These are phyloP conservation scores for Caloboletus firmus DNA, from an alignment of 1,284 basidiomycete species.

Conservation along the genomic window DNA sequence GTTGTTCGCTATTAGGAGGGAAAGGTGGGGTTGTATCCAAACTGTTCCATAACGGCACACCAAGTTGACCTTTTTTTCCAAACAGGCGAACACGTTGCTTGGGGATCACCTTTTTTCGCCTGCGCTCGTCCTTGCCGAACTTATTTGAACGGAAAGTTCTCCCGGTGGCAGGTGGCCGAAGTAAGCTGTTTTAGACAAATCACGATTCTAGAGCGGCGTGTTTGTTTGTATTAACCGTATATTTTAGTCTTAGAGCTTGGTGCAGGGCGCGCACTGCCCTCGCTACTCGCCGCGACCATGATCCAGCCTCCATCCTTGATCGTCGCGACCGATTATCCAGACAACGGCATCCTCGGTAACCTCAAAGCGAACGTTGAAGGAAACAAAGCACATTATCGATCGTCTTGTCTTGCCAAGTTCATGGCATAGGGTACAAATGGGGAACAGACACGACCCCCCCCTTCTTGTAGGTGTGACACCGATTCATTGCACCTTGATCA, in stretches of 20 bases:
- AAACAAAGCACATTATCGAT: constrained; percentile 42
- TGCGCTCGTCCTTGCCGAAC: constrained; percentile 61
- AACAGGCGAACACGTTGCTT: constrained; percentile 64
- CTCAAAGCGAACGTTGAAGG: constrained; percentile 51
- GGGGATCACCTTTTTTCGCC: constrained; percentile 74
- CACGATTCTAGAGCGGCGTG: neutral
- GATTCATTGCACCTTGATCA: constrained; percentile 3
- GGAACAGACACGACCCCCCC: constrained; percentile 44
- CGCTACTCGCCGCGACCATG: constrained; percentile 53
- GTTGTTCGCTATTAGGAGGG: constrained; percentile 46
- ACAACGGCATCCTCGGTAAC: constrained; percentile 57
- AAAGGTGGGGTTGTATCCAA: constrained; percentile 39
- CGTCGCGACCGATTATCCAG: constrained; percentile 68
- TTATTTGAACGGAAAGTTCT: constrained; percentile 56
- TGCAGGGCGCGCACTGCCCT: constrained; percentile 64
- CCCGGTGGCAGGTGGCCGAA: constrained; percentile 16
- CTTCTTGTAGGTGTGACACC: constrained; percentile 46
- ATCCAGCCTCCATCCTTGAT: constrained; percentile 48
- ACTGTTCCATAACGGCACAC: constrained; percentile 3
- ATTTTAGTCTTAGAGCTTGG: constrained; percentile 63
- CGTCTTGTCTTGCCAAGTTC: constrained; percentile 47
- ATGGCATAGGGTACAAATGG: constrained; percentile 61
- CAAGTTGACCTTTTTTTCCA: constrained; percentile 7
- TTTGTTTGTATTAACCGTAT: neutral
- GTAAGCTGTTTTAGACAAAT: constrained; percentile 12